These are phyloP conservation scores for Coemansia sp. DNA, from an alignment of 192 early-diverging fungal genomes.

Conservation along the genomic window DNA sequence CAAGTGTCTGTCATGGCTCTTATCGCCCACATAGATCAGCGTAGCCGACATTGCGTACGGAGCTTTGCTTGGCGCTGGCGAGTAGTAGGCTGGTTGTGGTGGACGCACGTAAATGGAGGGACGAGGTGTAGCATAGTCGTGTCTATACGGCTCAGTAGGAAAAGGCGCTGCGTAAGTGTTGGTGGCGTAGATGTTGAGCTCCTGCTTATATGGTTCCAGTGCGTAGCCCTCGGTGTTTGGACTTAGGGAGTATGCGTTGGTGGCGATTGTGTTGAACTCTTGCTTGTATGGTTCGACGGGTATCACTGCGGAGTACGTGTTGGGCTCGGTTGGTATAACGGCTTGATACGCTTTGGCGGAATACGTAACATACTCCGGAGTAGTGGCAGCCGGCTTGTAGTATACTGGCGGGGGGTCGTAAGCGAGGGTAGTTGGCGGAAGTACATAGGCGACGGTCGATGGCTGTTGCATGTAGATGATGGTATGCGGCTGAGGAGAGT, in stretches of 20 bases:
- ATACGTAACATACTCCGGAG: background rate
- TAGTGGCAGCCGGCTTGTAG: background rate
- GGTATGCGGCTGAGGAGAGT: background rate
- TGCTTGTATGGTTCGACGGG: background rate
- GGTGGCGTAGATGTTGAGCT: background rate
- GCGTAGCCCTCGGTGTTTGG: background rate
- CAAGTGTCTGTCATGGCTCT: background rate
- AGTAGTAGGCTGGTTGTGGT: background rate
- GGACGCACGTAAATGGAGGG: background rate
- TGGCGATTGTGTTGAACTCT: background rate
- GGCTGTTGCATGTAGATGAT: background rate
- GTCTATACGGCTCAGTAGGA: background rate
- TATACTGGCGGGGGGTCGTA: background rate
- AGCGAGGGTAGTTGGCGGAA: background rate
- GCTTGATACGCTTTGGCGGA: background rate
- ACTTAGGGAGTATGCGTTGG: background rate
- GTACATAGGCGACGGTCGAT: background rate
- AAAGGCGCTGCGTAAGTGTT: background rate
- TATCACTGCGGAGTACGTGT: background rate
- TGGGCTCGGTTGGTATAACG: background rate
- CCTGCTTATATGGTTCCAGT: background rate
- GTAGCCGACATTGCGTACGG: background rate
- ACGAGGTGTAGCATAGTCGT: background rate
- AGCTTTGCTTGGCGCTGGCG: background rate
- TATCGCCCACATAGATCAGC: background rate